Conservation (phyloP, 305 asterid species). For the Plantago lanceolata region DNA sequence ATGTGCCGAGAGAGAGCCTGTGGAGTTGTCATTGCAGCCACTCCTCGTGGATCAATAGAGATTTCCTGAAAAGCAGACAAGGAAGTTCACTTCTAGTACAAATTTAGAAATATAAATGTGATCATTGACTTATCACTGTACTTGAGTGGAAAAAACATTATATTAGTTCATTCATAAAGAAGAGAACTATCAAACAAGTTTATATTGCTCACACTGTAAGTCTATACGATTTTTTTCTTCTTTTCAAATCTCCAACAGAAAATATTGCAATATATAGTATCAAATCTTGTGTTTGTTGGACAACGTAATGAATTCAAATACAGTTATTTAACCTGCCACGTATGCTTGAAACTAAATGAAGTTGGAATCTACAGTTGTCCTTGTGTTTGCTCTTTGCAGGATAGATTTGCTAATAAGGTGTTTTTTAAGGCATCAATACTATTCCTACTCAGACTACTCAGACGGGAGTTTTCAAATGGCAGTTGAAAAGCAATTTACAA, state of each 20-base stretch:
- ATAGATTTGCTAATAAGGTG: background rate
- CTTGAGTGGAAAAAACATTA: background rate
- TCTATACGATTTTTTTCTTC: background rate
- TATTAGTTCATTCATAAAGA: background rate
- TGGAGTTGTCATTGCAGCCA: slow-evolving; percentile 63
- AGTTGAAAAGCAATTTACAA: slow-evolving; percentile 4
- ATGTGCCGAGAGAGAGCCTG: slow-evolving; percentile 74
- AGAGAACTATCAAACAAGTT: background rate
- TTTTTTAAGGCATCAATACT: background rate
- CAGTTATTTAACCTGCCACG: background rate
- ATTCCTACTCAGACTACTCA: background rate
- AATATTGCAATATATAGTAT: too few species aligned
- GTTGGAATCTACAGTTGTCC: background rate
- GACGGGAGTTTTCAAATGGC: background rate
- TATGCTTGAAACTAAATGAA: background rate
- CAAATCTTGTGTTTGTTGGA: background rate
- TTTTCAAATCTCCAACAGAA: background rate
- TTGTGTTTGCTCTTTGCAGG: background rate
- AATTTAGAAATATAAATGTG: background rate
- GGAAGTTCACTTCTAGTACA: background rate
- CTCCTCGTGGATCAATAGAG: slow-evolving; percentile 65
- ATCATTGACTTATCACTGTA: background rate
- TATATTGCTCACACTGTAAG: background rate
- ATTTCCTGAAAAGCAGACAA: slow-evolving; percentile 53
- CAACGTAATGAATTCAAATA: too few species aligned